phyloP scores from a whole-genome alignment of 2,329 filamentous ascomycete species.

The Fusarium xyrophilum region DNA sequence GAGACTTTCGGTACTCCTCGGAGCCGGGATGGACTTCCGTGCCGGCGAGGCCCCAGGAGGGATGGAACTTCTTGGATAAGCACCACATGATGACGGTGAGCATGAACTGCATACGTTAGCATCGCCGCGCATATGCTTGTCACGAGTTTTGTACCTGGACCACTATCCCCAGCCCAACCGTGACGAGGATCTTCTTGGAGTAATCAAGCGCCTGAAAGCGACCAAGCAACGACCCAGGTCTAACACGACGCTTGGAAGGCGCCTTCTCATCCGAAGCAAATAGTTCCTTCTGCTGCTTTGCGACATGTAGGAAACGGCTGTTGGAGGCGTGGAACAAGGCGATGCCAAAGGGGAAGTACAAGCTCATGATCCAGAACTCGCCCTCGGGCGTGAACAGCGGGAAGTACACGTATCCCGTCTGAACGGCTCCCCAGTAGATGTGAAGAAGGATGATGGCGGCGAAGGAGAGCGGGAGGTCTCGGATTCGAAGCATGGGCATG shows the following conservation, averaged over 20 bases:
- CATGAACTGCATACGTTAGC: conserved; percentile 54
- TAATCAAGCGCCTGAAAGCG: conserved; percentile 53
- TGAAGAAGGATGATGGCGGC: conserved; percentile 51
- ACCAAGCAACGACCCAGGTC: conserved; percentile 42
- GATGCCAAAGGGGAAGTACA: conserved; percentile 69
- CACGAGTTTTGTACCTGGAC: conserved; percentile 56
- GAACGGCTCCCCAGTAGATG: conserved; percentile 52
- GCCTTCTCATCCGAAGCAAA: conserved; percentile 35
- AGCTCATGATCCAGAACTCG: conserved; percentile 72
- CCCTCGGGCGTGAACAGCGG: conserved; percentile 56
- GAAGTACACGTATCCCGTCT: conserved; percentile 50
- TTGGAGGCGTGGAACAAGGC: conserved; percentile 71
- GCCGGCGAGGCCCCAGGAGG: conserved; percentile 64
- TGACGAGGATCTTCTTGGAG: conserved; percentile 56
- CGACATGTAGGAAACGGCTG: conserved; percentile 65
- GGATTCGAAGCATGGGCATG: conserved; percentile 51
- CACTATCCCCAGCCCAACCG: conserved; percentile 61
- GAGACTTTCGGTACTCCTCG: conserved; percentile 55
- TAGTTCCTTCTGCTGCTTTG: conserved; percentile 59
- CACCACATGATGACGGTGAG: conserved; percentile 67
- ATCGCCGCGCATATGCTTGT: rapidly evolving
- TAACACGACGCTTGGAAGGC: conserved; percentile 16
- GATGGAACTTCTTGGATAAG: conserved; percentile 70
- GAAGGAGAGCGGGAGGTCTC: conserved; percentile 52
- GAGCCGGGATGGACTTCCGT: conserved; percentile 64